phyloP scores from a whole-genome alignment of 208 protist species.

The Acanthamoeba triangularis region DNA sequence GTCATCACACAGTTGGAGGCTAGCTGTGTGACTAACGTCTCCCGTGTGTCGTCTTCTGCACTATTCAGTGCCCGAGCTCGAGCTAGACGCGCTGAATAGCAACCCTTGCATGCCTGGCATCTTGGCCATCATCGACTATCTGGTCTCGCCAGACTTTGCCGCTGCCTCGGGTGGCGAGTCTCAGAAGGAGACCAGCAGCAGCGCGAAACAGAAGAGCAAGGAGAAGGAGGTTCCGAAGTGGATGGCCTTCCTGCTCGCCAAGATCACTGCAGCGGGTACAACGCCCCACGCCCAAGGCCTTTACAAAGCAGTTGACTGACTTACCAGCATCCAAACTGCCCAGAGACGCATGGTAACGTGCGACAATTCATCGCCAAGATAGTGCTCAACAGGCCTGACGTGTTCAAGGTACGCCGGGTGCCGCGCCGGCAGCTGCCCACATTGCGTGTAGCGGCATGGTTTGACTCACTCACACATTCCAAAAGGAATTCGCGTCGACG shows the following conservation, averaged over 20 bases:
- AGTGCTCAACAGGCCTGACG: slow-evolving; percentile 85
- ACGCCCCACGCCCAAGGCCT: not conserved
- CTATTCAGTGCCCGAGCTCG: slow-evolving; percentile 75
- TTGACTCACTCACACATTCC: slow-evolving; percentile 80
- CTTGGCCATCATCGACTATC: slow-evolving; percentile 83
- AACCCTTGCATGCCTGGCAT: slow-evolving; percentile 89
- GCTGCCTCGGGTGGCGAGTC: not conserved
- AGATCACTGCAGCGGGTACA: slow-evolving; percentile 75
- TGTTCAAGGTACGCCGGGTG: not conserved
- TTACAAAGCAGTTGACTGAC: not conserved
- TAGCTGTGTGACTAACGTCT: not conserved
- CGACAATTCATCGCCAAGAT: slow-evolving; percentile 90
- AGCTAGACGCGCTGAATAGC: slow-evolving; percentile 87
- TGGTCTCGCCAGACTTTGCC: slow-evolving; percentile 74
- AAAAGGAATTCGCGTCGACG: slow-evolving; percentile 80
- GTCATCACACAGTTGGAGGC: not conserved
- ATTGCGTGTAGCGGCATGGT: not conserved
- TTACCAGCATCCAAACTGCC: not conserved
- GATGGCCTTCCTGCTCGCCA: slow-evolving; percentile 90
- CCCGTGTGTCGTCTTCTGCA: not conserved
- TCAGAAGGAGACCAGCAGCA: slow-evolving; percentile 50
- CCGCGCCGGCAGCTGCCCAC: not conserved
- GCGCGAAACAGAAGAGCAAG: slow-evolving; percentile 19
- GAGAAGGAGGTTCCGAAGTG: slow-evolving; percentile 87
- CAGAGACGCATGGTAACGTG: slow-evolving; percentile 85